These are phyloP conservation scores for Filosporella fistucella DNA, from an alignment of 495 filamentous ascomycete genomes.

Conservation along the genomic window DNA sequence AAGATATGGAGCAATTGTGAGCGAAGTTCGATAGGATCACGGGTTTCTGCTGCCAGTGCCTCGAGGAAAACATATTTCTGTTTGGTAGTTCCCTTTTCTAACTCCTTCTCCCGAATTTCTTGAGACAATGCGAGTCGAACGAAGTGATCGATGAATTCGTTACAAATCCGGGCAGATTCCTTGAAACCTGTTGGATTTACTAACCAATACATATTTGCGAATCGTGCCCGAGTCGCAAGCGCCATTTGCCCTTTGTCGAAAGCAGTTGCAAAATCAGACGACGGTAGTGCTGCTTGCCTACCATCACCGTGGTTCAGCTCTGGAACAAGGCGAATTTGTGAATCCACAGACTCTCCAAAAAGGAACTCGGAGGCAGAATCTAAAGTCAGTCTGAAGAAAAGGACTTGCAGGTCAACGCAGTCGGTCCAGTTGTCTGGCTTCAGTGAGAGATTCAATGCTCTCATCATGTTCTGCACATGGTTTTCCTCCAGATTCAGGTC, in stretches of 20 bases:
- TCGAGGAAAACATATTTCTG: slow-evolving; percentile 47
- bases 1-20: slow-evolving; percentile 46
- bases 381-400: slow-evolving; percentile 62
- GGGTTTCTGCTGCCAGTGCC: slow-evolving; percentile 35
- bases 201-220: slow-evolving; percentile 15
- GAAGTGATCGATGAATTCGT: slow-evolving; percentile 20
- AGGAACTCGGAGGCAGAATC: slow-evolving; percentile 71
- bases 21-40: slow-evolving; percentile 30
- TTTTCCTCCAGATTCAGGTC: slow-evolving; percentile 46
- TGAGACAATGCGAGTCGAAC: slow-evolving; percentile 29
- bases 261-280: slow-evolving; percentile 15
- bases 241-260: slow-evolving; percentile 18
- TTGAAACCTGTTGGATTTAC: slow-evolving; percentile 7
- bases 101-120: slow-evolving; percentile 2
- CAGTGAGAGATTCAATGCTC: slow-evolving; percentile 24
- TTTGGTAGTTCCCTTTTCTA: slow-evolving; percentile 8
- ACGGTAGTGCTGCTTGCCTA: not conserved
- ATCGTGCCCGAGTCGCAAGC: slow-evolving; percentile 11
- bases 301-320: slow-evolving; percentile 18
- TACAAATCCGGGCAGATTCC: slow-evolving; percentile 12
- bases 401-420: slow-evolving; percentile 50
- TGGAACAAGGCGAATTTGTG: slow-evolving; percentile 20
- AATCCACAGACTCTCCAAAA: slow-evolving; percentile 55
- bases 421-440: slow-evolving; percentile 17
- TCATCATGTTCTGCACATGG: slow-evolving; percentile 41